Evolutionary conservation across 2,329 filamentous ascomycete genomes (phyloP).

Genomic region (Cladosporium sp.): DNA sequence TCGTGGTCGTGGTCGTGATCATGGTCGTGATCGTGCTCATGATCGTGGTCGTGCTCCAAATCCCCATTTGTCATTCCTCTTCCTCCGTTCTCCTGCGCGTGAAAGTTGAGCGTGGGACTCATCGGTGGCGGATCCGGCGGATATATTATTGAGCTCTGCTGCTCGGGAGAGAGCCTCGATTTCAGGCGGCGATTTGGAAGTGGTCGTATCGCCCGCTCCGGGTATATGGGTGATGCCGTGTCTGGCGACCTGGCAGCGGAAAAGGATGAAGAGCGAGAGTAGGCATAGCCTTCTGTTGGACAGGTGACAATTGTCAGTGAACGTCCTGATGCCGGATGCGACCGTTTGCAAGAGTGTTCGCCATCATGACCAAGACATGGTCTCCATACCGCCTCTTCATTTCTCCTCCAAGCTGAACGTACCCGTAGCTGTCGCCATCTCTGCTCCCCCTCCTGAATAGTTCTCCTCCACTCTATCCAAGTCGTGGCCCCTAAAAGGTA

Average conservation of each 20-base stretch:
- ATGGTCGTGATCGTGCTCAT: constrained; percentile 40
- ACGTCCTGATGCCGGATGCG: constrained; percentile 2
- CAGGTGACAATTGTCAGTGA: constrained; percentile 21
- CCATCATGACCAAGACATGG: background rate
- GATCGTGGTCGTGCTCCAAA: constrained; percentile 25
- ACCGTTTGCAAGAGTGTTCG: constrained; percentile 1
- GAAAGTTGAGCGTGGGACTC: constrained; percentile 47
- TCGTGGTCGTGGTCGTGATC: constrained; percentile 36
- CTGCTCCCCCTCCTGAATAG: constrained; percentile 22
- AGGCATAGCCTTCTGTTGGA: constrained; percentile 26
- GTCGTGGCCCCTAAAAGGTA: constrained; percentile 9
- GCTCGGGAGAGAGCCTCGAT: constrained; percentile 82
- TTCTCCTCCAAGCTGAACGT: constrained; percentile 10
- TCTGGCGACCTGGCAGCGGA: constrained; percentile 51
- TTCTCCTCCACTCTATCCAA: constrained; percentile 14
- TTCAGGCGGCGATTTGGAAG: constrained; percentile 86
- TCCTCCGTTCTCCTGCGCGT: constrained; percentile 29
- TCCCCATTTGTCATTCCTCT: constrained; percentile 32
- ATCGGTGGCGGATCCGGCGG: constrained; percentile 72
- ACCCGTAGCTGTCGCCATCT: constrained; percentile 31
- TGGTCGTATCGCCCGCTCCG: constrained; percentile 89
- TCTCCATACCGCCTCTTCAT: background rate
- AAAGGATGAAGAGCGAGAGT: constrained; percentile 31
- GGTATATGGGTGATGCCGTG: constrained; percentile 77
- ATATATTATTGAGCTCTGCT: constrained; percentile 78